Base-by-base conservation (phyloP, 345 rosid genomes). In the Melastoma malabathricum region DNA sequence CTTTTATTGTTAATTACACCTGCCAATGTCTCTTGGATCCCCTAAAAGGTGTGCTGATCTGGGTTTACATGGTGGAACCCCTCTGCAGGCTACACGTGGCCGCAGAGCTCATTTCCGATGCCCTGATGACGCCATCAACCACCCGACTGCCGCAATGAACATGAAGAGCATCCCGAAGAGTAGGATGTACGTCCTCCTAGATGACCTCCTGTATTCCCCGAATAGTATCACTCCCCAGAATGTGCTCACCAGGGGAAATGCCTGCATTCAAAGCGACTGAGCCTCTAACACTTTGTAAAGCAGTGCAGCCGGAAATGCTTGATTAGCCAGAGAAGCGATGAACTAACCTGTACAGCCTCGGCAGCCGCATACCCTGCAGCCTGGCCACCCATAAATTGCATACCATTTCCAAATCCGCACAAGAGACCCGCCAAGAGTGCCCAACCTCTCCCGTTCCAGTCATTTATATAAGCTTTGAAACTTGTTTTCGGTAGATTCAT, bases 321-420 rank as follows among this genome's bases (percentile, higher is more conserved):
- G 38, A 29, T 10, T 29, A 29, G 38, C 38, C 2, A 29, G 38
- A 29, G 38, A 1, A 10, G 6, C 1, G 6, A 29, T n/a, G 47
- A 23, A 61, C 71, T 22, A 56, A 70, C 89, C 87, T 81, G 95
- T 59, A 89, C 89, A 18, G 87, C 81, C 54, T 76, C 87, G 29
- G 97, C 93, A 5, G 93, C 95, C 38, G 89, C 97, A 58, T 89
- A 89, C 16, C 93, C 95, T 44, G 89, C 89, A 2, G 97, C 89
- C 66, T 89, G 85, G 51, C 97, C 97, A 0, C 86, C 89, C 83
- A 84, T 84, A 45, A 84, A 88, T 67, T 83, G 89, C 56, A 83
- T 84, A 55, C 95, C 97, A 18, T 84, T 73, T 0, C 95, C 95
- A 46, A 86, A 71, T 1, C 96, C 96, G 60, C 89, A 89, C 5